Conservation (phyloP, 768 basidiomycete genomes). For the Pleurotus giganteus region DNA sequence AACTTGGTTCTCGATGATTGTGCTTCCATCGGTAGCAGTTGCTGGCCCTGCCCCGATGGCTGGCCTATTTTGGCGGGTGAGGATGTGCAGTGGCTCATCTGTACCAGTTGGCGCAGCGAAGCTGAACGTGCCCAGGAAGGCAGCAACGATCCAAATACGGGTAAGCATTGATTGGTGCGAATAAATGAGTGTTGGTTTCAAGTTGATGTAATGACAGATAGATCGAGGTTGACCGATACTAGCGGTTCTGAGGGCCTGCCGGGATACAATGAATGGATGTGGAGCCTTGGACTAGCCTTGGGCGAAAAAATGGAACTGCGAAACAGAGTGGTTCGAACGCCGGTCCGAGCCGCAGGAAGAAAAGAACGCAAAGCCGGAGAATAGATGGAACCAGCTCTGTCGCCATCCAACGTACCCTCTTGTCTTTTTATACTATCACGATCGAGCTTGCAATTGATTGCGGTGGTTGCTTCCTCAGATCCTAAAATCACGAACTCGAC, state of each 20-base stretch:
- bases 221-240: too few species aligned
- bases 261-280: background rate
- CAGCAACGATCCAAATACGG: background rate
- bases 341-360: background rate
- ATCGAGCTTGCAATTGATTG: too few species aligned
- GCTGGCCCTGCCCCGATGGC: slow-evolving; percentile 8
- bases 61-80: slow-evolving; percentile 1
- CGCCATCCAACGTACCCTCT: background rate
- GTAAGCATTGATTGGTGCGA: background rate
- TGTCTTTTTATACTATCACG: background rate
- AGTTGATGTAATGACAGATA: too few species aligned
- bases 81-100: background rate
- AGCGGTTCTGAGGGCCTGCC: too few species aligned
- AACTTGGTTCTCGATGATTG: slow-evolving; percentile 11
- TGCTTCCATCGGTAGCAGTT: slow-evolving; percentile 10
- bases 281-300: background rate
- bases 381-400: slow-evolving; percentile 1
- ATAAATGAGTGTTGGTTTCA: background rate
- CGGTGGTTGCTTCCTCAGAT: too few species aligned
- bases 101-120: background rate
- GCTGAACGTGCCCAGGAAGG: background rate
- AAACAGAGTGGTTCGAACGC: background rate
- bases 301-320: background rate
- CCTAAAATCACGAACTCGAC: too few species aligned
- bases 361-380: background rate